Conservation (phyloP, 2,329 filamentous ascomycete species). For the Alternaria rosae region DNA sequence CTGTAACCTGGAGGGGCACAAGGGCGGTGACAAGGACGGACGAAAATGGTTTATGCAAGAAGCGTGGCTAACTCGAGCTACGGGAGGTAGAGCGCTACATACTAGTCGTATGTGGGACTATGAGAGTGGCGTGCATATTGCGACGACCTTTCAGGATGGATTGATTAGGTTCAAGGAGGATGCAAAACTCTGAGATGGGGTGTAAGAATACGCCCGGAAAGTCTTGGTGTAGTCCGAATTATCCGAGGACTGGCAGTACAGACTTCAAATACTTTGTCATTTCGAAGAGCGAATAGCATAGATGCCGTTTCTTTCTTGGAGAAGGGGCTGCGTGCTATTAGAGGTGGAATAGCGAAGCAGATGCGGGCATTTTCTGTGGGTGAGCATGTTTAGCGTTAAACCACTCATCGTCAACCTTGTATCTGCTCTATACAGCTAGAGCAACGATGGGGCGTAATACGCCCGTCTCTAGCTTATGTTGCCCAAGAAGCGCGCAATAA, state of each 20-base stretch:
- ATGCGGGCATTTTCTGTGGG: background rate
- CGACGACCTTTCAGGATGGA: constrained; percentile 46
- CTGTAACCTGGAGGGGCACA: constrained; percentile 27
- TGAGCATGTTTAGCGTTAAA: background rate
- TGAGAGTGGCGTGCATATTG: constrained; percentile 39
- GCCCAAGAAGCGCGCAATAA: background rate
- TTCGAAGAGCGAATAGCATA: no score
- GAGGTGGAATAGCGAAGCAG: background rate
- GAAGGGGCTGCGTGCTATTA: no score
- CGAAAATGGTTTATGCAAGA: constrained; percentile 47
- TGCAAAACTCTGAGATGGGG: background rate
- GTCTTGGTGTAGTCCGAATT: background rate
- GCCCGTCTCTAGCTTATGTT: background rate
- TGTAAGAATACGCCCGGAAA: background rate
- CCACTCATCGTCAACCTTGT: background rate
- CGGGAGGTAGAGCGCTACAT: constrained; percentile 37
- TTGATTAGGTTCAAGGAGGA: constrained; percentile 32
- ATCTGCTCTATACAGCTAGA: background rate
- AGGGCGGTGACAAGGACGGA: constrained; percentile 29
- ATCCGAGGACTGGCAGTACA: background rate
- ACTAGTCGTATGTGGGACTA: constrained; percentile 43
- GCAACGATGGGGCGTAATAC: background rate
- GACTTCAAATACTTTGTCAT: background rate
- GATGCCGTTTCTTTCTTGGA: no score
- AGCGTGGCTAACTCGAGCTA: constrained; percentile 32